Percentiles rank a stretch among this genome's conserved stretches.
phyloP scores from a whole-genome alignment of 2,329 filamentous ascomycete species.

The Sporothrix humicola region DNA sequence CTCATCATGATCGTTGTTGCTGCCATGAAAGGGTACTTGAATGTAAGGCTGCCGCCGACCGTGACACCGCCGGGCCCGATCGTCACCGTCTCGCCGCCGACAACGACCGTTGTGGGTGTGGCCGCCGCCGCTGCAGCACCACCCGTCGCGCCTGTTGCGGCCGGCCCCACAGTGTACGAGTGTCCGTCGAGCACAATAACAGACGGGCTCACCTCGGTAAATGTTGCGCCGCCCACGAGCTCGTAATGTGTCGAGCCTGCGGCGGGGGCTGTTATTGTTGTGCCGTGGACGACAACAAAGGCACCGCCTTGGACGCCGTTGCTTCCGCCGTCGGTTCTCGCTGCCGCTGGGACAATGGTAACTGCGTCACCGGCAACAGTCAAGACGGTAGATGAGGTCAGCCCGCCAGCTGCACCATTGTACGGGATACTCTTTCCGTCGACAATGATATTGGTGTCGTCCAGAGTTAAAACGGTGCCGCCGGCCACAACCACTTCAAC shows the following conservation, averaged over 20 bases:
- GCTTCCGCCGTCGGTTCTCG: neutral
- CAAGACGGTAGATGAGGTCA: conserved; percentile 43
- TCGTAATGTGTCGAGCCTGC: conserved; percentile 50
- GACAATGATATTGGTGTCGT: conserved; percentile 54
- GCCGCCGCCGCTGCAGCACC: conserved; percentile 47
- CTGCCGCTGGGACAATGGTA: conserved; percentile 52
- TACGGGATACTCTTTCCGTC: conserved; percentile 53
- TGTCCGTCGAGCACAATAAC: conserved; percentile 56
- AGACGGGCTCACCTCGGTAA: conserved; percentile 56
- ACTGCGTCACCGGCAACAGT: conserved; percentile 59
- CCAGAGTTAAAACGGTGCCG: conserved; percentile 52
- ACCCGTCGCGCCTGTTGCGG: conserved; percentile 52
- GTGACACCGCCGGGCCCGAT: conserved; percentile 58
- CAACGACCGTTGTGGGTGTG: conserved; percentile 48
- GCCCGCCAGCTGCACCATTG: conserved; percentile 40
- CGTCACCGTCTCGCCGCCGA: conserved; percentile 51
- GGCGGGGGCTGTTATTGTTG: conserved; percentile 51
- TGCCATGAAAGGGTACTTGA: conserved; percentile 54
- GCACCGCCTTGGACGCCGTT: conserved; percentile 40
- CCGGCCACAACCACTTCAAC: conserved; percentile 56
- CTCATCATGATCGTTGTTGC: conserved; percentile 48
- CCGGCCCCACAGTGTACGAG: conserved; percentile 59
- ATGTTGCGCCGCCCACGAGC: conserved; percentile 59
- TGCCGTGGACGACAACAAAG: conserved; percentile 48
- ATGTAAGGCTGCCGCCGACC: conserved; percentile 51